phyloP scores from a whole-genome alignment of 2,329 filamentous ascomycete genomes.

The Hymenoscyphus fraxineus region DNA sequence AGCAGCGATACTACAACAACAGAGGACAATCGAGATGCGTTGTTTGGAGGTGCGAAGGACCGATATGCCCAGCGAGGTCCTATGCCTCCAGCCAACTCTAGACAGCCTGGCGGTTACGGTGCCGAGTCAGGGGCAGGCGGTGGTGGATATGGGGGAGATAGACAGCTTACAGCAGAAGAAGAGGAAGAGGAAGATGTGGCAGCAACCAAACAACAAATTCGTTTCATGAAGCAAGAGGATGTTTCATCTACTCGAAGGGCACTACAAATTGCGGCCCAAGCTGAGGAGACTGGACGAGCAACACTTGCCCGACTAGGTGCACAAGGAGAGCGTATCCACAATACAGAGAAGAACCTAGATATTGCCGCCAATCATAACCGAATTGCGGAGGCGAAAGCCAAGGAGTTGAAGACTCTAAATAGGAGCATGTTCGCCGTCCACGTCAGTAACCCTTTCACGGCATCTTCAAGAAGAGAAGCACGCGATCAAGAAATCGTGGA shows the following conservation, averaged over 20 bases:
- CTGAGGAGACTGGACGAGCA: conserved; percentile 66
- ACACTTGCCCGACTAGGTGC: conserved; percentile 70
- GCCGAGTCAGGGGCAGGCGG: conserved; percentile 34
- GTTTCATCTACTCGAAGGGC: conserved; percentile 69
- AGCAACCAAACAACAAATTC: conserved; percentile 70
- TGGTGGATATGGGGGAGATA: conserved; percentile 61
- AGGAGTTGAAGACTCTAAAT: conserved; percentile 81
- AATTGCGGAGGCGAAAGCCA: conserved; percentile 73
- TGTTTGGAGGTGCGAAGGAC: conserved; percentile 49
- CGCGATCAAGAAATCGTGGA: conserved; percentile 67
- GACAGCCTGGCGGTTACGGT: conserved; percentile 29
- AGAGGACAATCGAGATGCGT: conserved; percentile 57
- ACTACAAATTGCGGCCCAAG: conserved; percentile 62
- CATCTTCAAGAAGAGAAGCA: conserved; percentile 57
- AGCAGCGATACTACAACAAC: conserved; percentile 39
- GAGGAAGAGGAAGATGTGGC: conserved; percentile 70
- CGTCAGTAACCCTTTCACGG: conserved; percentile 74
- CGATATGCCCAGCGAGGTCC: conserved; percentile 30
- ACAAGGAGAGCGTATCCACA: conserved; percentile 77
- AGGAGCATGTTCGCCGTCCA: conserved; percentile 87
- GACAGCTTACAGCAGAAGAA: conserved; percentile 76
- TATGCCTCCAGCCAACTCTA: conserved; percentile 24
- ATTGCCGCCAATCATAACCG: conserved; percentile 72
- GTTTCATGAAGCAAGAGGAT: conserved; percentile 72
- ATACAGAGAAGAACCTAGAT: conserved; percentile 80